Evolutionary conservation across 768 basidiomycete species (phyloP).

Genomic region (Ramaria sp.): DNA sequence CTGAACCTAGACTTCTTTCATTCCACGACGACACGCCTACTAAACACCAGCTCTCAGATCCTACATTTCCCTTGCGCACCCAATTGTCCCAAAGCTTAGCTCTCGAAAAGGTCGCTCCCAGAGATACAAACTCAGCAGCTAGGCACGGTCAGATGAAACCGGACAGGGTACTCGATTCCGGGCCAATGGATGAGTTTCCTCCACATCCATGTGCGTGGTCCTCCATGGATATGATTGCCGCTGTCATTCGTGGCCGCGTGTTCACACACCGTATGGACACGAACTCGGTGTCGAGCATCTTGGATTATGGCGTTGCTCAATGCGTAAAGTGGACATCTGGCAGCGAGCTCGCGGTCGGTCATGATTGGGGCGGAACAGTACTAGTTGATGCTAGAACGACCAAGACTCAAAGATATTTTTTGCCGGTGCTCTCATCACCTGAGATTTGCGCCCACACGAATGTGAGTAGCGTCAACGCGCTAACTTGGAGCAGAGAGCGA

Average conservation of each 20-base stretch:
- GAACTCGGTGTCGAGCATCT: conserved; percentile 65
- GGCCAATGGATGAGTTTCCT: conserved; percentile 91
- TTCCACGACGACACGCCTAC: conserved; percentile 81
- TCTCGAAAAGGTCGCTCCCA: conserved; percentile 49
- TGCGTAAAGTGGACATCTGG: conserved; percentile 81
- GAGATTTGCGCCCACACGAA: conserved; percentile 52
- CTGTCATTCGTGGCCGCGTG: conserved; percentile 74
- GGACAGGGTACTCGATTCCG: conserved; percentile 87
- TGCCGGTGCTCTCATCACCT: conserved; percentile 30
- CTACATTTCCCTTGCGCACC: conserved; percentile 65
- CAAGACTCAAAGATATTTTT: conserved; percentile 82
- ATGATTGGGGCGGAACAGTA: conserved; percentile 61
- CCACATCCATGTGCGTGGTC: conserved; percentile 91
- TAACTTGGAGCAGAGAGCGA: background rate
- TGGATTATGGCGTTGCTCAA: conserved; percentile 60
- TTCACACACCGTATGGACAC: conserved; percentile 93
- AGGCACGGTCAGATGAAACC: conserved; percentile 46
- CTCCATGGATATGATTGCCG: conserved; percentile 73
- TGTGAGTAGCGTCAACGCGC: background rate
- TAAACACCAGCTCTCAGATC: conserved; percentile 61
- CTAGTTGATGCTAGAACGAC: conserved; percentile 77
- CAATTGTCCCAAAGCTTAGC: conserved; percentile 45
- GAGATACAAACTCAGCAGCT: conserved; percentile 44
- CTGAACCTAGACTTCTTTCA: conserved; percentile 74
- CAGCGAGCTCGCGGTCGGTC: conserved; percentile 11